A percentile compares a stretch with the other conserved stretches of the same genome.
Evolutionary conservation across 2,329 filamentous ascomycete genomes (phyloP).

Genomic region (Claviceps maximensis): DNA sequence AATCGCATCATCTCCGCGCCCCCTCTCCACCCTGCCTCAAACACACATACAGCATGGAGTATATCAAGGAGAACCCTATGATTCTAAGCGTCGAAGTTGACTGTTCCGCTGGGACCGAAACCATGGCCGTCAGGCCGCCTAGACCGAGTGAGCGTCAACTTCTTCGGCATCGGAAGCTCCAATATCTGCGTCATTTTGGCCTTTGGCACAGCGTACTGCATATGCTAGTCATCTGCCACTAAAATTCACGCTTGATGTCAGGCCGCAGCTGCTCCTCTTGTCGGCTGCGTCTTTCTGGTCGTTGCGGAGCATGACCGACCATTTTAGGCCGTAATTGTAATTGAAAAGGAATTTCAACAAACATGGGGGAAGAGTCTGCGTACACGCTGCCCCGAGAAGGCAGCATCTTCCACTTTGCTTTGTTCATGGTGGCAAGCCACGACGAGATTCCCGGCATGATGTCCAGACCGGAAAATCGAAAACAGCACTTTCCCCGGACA

Average conservation of each 20-base stretch:
- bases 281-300: background rate
- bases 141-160: slow-evolving; percentile 18
- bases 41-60: slow-evolving; percentile 11
- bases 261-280: background rate
- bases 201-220: background rate
- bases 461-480: background rate
- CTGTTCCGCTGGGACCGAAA: no score
- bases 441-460: no score
- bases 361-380: no score
- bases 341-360: no score
- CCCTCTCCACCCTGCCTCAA: no score
- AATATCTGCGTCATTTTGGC: slow-evolving; percentile 22
- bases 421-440: no score
- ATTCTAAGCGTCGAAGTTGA: slow-evolving; percentile 3
- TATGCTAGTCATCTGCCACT: no score
- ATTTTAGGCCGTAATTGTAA: no score
- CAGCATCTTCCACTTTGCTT: no score
- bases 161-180: slow-evolving; percentile 24
- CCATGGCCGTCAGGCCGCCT: background rate
- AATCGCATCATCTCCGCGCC: slow-evolving; percentile 12
- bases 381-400: no score
- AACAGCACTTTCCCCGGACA: slow-evolving; percentile 18
- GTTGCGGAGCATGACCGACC: no score
- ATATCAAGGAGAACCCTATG: slow-evolving; percentile 12
- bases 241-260: no score